Base-by-base conservation (phyloP, 129 eudicot genomes). In the Silybum marianum region DNA sequence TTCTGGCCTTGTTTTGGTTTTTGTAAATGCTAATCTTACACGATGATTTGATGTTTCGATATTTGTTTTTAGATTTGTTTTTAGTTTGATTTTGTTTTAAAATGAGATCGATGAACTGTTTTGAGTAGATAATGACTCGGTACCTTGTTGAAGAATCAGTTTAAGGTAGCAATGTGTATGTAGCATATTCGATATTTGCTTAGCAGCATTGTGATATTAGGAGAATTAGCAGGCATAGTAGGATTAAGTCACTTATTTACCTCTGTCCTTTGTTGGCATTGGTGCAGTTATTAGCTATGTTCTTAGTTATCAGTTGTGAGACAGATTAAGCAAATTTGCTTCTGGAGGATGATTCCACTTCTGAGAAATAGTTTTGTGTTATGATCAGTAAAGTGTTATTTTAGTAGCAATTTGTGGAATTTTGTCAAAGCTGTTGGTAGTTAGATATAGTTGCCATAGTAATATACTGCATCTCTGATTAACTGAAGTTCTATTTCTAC, bases 21-120 rank as follows among this genome's bases (percentile, higher is more conserved):
- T 67, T 24, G 77, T 16, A 6, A 60, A 79, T 46, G 82, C 13
- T 11, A 66, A 81, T 81, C 74, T 82, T 1, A 4, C 4, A 16
- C 16, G 70, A 75, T 19, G 25, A 69, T 67, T 14, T 19, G 32
- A 71, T 80, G 80, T 79, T 39, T 7, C 11, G 78, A 5, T 25
- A 9, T 32, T 40, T 44, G 44, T 7, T 72, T 19, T 76, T 77
- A 66, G 73, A 73, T 54, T 71, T 80, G 71, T 19, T 32, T 39
- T 63, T 80, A 75, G 71, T 75, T 80, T 65, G 75, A 63, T 66
- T 70, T 11, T 44, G 4, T 69, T 36, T 81, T 26, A 24, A n/a
- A 6, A n/a, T 42, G 30, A 60, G 44, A 30, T 76, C 25, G 62
- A 54, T 48, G 40, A 44, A 81, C 32, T 74, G 32, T 62, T 60